These are phyloP conservation scores for Dendrobium officinale DNA, from an alignment of 106 monocot genomes.

Conservation along the genomic window DNA sequence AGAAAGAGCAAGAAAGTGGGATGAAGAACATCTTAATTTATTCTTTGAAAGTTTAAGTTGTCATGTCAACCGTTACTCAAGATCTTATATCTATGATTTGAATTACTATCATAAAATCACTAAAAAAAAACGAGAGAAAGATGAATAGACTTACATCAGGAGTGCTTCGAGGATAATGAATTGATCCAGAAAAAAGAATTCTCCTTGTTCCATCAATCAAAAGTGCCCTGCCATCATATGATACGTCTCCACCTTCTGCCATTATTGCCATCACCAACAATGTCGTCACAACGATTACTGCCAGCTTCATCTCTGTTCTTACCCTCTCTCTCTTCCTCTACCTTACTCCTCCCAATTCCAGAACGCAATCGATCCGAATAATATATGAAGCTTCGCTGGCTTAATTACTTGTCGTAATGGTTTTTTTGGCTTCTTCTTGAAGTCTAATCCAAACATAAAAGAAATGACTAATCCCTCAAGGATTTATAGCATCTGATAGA, in stretches of 20 bases:
- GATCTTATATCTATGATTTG: too few species aligned
- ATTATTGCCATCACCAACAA: background rate
- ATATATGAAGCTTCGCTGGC: background rate
- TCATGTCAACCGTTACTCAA: too few species aligned
- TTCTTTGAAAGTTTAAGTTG: too few species aligned
- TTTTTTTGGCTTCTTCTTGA: background rate
- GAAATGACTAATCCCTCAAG: background rate
- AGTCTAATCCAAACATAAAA: background rate
- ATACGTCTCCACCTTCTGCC: constrained; percentile 10
- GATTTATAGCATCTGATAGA: background rate
- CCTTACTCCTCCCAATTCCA: background rate
- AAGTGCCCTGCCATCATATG: constrained; percentile 51
- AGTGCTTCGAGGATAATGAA: constrained; percentile 74
- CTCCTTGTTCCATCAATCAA: constrained; percentile 47
- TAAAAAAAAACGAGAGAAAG: background rate
- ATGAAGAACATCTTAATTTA: too few species aligned
- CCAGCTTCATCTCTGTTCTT: background rate
- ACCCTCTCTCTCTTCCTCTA: background rate
- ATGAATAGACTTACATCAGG: constrained; percentile 30
- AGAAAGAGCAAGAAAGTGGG: constrained; percentile 5
- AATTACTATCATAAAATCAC: too few species aligned
- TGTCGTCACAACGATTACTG: background rate
- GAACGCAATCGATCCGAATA: background rate
- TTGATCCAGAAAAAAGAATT: constrained; percentile 67
- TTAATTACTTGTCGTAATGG: background rate